phyloP scores from a whole-genome alignment of 1,139 yeast genomes.

The Pneumocystis murina region DNA sequence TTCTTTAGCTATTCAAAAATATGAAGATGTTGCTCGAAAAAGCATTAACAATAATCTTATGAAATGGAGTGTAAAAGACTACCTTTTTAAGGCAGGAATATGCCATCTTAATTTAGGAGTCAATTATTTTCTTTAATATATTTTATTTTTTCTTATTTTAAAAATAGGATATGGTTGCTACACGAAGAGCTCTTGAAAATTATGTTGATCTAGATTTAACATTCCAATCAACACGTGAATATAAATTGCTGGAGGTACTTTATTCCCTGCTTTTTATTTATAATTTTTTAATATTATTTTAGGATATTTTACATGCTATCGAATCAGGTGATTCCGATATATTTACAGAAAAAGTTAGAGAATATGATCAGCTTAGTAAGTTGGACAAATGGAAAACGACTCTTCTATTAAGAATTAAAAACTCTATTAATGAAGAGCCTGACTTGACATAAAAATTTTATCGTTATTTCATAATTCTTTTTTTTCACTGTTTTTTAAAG shows the following conservation, averaged over 20 bases:
- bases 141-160: background rate
- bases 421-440: slow-evolving; percentile 59
- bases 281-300: slow-evolving; percentile 26
- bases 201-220: slow-evolving; percentile 61
- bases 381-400: slow-evolving; percentile 90
- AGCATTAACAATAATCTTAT: slow-evolving; percentile 61
- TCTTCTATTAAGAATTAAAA: slow-evolving; percentile 67
- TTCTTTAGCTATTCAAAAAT: slow-evolving; percentile 9
- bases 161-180: slow-evolving; percentile 58
- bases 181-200: slow-evolving; percentile 52
- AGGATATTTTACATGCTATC: slow-evolving; percentile 40
- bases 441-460: slow-evolving; percentile 22
- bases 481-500: background rate
- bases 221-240: slow-evolving; percentile 69
- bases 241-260: slow-evolving; percentile 30
- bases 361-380: slow-evolving; percentile 75
- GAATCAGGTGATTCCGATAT: slow-evolving; percentile 67
- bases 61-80: slow-evolving; percentile 86
- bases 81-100: slow-evolving; percentile 67
- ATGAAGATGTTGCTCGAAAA: slow-evolving; percentile 10
- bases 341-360: slow-evolving; percentile 61
- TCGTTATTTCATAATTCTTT: background rate
- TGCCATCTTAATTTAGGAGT: slow-evolving; percentile 62
- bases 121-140: background rate
- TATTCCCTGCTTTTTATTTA: background rate